Base-by-base conservation (phyloP, 1,284 basidiomycete genomes). In the Mycena citricolor region DNA sequence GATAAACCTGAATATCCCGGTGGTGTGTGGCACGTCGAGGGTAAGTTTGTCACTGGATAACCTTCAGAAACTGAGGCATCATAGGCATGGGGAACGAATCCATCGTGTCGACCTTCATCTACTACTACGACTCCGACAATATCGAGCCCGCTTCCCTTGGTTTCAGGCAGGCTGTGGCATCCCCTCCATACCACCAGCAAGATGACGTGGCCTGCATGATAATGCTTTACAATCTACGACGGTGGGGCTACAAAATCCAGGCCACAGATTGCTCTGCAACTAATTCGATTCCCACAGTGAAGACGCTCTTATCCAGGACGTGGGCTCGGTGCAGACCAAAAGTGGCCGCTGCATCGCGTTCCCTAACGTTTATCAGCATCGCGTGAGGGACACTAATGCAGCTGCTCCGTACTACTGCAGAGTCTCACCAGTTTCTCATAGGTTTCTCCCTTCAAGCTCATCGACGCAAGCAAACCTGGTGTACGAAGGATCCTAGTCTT, bases 11-110 rank as follows among this genome's bases (percentile, higher is more conserved):
- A 53, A 25, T 63, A 63, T 39, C 28, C 43, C 3, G 61, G 62
- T 11, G 61, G 62, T 4, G 52, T 50, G 5, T 64, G 61, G 62
- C 62, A 64, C 39, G 61, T 63, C 22, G 62, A 63, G 47, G 60
- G 59, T 50, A 17, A 28, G 3, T 14, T 7, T 17, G 1, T 8
- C 26, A 4, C 13, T 32, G 2, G 5, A 4, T 6, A 5, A 4
- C 5, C 24, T 17, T 33, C 3, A 4, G 14, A 8, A 25, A 12
- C 16, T 23, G n/a, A 14, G 10, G 22, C 22, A 8, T 29, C 2
- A 22, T 4, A 50, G 52, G 44, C 7, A 54, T 54, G 52, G 20
- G 44, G 4, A 54, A 54, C 13, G 52, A 50, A 25, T 31, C 20
- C 22, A 32, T 47, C 24, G 50, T 49, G 7, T 28, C 39, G 0